phyloP scores from a whole-genome alignment of 2,329 filamentous ascomycete species.

The Nemania bipapillata region DNA sequence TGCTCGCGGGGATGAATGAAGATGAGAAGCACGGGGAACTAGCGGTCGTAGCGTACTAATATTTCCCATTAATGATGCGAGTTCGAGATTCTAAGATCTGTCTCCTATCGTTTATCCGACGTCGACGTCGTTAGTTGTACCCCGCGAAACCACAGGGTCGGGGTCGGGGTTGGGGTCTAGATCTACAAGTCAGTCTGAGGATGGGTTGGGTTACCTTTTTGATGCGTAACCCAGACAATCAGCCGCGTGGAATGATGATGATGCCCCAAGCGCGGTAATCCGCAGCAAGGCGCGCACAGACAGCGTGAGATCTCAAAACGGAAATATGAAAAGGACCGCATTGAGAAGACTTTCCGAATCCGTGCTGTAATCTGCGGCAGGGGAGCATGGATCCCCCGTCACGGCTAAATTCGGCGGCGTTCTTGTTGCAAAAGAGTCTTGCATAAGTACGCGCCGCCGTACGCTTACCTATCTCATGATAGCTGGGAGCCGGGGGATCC shows the following conservation, averaged over 20 bases:
- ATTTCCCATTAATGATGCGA: slow-evolving; percentile 1
- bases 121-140: background rate
- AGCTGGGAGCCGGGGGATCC: background rate
- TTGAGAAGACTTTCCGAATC: slow-evolving; percentile 17
- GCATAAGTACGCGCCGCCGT: background rate
- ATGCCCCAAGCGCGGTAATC: slow-evolving; percentile 2
- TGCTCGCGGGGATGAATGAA: background rate
- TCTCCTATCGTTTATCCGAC: background rate
- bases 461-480: slow-evolving; percentile 14
- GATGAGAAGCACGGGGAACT: background rate
- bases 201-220: no score
- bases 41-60: background rate
- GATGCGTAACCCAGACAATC: background rate
- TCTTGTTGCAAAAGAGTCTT: slow-evolving; percentile 28
- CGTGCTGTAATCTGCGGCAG: slow-evolving; percentile 12
- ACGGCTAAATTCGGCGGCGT: slow-evolving; percentile 24
- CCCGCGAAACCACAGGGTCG: background rate
- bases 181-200: no score
- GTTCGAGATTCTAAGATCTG: no score
- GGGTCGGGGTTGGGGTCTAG: background rate
- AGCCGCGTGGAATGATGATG: background rate
- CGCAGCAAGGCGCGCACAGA: slow-evolving; percentile 22
- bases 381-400: slow-evolving; percentile 6
- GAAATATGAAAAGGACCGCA: slow-evolving; percentile 7
- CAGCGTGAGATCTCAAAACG: background rate